Evolutionary conservation across 805 yeast species (phyloP), one percentile per base, ranked within the genome.

Genomic region (Yamadazyma sp.): DNA sequence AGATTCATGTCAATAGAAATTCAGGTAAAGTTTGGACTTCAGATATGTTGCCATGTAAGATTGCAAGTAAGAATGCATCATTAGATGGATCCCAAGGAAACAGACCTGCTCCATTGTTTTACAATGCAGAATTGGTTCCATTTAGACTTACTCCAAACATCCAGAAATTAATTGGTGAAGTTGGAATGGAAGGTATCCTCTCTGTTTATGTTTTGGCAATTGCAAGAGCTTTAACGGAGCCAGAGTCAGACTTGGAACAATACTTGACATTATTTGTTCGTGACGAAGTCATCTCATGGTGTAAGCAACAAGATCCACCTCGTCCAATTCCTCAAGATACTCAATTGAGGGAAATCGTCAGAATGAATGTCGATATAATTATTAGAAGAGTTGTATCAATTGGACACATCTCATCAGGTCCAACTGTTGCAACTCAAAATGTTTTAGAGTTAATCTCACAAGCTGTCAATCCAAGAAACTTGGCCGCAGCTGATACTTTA

Each of bases 231-330:
- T 69, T 94, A 43, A 74, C 91, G 7, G 95, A 88, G 50, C 95
- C 96, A 1, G 96, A 88, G 49, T 85, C 86, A 44, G 96, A 91
- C 48, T 70, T 93, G 58, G 95, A 85, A 51, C 94, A 88, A 43
- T 88, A 84, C 59, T 64, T 93, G 62, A 86, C 95, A n/a, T 69
- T 93, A 47, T 91, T 93, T 62, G 95, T 94, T 14, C 78, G 98
- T 39, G 98, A 93, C 61, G 99, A 93, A 60, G 84, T 91, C 12
- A 78, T 89, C 33, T 80, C 96, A 0, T 91, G 97, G 98, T 89
- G 82, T 57, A 79, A 89, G 25, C 94, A 85, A 55, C 79, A 82
- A 49, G 96, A 88, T 52, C 70, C 71, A 9, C 71, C 70, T 11
- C 64, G 88, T 39, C 79, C 93, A 8, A 69, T 83, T 23, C 88